A percentile compares a stretch with the other conserved stretches of the same genome.
These are phyloP conservation scores for Halenospora varia DNA, from an alignment of 495 filamentous ascomycete species.

Conservation along the genomic window DNA sequence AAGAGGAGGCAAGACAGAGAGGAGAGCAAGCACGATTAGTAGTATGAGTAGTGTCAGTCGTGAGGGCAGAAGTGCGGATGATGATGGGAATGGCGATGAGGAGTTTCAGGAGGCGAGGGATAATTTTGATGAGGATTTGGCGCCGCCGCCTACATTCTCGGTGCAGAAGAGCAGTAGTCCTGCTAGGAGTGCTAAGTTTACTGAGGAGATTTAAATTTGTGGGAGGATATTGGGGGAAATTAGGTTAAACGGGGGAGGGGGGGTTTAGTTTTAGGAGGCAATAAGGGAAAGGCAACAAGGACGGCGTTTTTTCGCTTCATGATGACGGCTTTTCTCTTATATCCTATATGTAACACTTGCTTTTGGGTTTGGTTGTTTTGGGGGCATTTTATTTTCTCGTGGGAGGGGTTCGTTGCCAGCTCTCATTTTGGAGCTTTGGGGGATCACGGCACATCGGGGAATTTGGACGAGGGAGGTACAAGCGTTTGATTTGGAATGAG, in stretches of 20 bases:
- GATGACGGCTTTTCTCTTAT: no score
- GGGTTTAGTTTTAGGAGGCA: neutral
- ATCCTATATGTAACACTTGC: no score
- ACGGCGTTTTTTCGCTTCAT: no score
- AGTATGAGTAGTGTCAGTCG: neutral
- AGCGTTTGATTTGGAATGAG: no score
- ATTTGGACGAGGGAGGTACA: no score
- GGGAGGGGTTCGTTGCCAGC: no score
- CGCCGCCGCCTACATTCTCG: constrained; percentile 16
- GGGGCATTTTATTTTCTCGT: no score
- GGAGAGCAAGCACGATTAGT: neutral
- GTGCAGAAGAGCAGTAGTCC: constrained; percentile 23
- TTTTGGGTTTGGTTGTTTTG: no score
- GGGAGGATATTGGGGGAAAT: neutral
- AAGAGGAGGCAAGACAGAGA: neutral
- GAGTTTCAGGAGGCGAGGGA: constrained; percentile 37
- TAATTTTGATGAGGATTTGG: constrained; percentile 41
- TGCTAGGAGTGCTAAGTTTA: constrained; percentile 27
- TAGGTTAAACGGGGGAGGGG: neutral
- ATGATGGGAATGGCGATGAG: constrained; percentile 19
- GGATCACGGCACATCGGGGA: no score
- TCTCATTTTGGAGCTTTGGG: no score
- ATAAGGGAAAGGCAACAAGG: no score
- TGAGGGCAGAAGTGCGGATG: neutral
- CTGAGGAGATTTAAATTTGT: constrained; percentile 27